These are phyloP conservation scores for Pyrenopolyporus hunteri DNA, from an alignment of 495 filamentous ascomycete genomes.

Conservation along the genomic window DNA sequence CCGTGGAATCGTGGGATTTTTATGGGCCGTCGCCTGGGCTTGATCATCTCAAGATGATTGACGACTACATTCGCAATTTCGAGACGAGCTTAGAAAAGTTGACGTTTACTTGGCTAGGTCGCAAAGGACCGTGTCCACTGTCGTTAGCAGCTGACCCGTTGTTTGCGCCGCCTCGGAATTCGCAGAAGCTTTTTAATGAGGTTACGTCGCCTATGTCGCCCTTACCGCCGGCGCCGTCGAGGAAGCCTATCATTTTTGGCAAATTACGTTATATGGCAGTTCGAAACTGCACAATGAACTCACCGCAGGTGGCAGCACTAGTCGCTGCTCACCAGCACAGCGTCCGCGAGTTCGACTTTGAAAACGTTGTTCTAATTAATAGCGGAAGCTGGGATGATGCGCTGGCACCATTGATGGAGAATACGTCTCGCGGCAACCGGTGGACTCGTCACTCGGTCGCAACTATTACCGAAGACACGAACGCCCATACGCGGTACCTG, in stretches of 20 bases:
- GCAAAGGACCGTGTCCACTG: slow-evolving; percentile 69
- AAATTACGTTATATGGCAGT: slow-evolving; percentile 67
- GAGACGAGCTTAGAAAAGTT: slow-evolving; percentile 65
- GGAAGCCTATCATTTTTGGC: slow-evolving; percentile 60
- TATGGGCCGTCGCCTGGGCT: slow-evolving; percentile 56
- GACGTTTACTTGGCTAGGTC: slow-evolving; percentile 72
- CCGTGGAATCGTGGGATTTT: slow-evolving; percentile 69
- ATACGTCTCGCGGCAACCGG: slow-evolving; percentile 35
- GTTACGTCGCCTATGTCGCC: slow-evolving; percentile 61
- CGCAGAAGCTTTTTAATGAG: slow-evolving; percentile 59
- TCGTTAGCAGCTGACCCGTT: slow-evolving; percentile 67
- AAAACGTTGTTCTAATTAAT: slow-evolving; percentile 66
- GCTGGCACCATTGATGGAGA: slow-evolving; percentile 64
- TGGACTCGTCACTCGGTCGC: slow-evolving; percentile 52
- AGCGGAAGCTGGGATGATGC: slow-evolving; percentile 77
- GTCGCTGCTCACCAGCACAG: slow-evolving; percentile 65
- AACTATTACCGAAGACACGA: slow-evolving; percentile 35
- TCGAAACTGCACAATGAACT: slow-evolving; percentile 69
- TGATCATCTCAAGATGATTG: slow-evolving; percentile 77
- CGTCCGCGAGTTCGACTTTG: slow-evolving; percentile 73
- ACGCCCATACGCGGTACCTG: slow-evolving; percentile 25
- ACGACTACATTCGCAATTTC: slow-evolving; percentile 72
- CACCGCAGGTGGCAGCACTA: slow-evolving; percentile 67
- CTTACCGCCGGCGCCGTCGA: slow-evolving; percentile 50
- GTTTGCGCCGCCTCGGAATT: slow-evolving; percentile 58